Evolutionary conservation across 2,329 filamentous ascomycete genomes (phyloP).

Genomic region (Lizonia empirigonia): DNA sequence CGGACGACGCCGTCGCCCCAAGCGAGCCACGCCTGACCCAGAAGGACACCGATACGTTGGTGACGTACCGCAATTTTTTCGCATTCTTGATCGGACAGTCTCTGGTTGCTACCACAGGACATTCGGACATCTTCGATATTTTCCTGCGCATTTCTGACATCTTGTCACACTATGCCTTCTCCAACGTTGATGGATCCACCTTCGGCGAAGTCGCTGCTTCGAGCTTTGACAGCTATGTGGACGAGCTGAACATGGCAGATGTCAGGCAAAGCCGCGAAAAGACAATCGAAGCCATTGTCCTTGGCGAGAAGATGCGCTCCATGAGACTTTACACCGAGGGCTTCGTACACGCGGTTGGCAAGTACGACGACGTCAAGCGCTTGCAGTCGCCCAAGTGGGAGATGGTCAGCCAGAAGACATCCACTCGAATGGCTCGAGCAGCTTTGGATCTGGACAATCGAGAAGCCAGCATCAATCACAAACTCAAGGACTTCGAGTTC

Average conservation of each 20-base stretch:
- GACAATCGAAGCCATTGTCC: conserved; percentile 84
- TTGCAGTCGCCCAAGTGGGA: conserved; percentile 72
- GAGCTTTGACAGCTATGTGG: conserved; percentile 76
- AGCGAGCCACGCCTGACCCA: conserved; percentile 42
- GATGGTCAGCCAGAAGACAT: conserved; percentile 72
- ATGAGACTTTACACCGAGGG: conserved; percentile 86
- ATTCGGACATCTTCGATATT: conserved; percentile 62
- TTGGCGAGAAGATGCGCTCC: conserved; percentile 85
- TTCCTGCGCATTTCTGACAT: conserved; percentile 66
- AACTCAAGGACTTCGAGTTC: conserved; percentile 89
- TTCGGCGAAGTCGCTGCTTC: conserved; percentile 66
- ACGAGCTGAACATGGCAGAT: conserved; percentile 78
- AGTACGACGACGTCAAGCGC: conserved; percentile 74
- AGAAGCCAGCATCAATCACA: conserved; percentile 70
- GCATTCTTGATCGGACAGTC: conserved; percentile 68
- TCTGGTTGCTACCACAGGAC: conserved; percentile 62
- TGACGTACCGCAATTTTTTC: conserved; percentile 67
- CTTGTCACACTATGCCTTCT: conserved; percentile 63
- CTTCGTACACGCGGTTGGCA: conserved; percentile 88
- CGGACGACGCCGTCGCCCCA: conserved; percentile 51
- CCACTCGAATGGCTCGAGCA: conserved; percentile 80
- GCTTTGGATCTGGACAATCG: conserved; percentile 78
- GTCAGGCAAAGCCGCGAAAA: conserved; percentile 83
- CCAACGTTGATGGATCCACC: conserved; percentile 67
- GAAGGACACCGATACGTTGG: conserved; percentile 62